phyloP scores from a whole-genome alignment of 23 red algal genomes.

The Gracilaria gracilis region DNA sequence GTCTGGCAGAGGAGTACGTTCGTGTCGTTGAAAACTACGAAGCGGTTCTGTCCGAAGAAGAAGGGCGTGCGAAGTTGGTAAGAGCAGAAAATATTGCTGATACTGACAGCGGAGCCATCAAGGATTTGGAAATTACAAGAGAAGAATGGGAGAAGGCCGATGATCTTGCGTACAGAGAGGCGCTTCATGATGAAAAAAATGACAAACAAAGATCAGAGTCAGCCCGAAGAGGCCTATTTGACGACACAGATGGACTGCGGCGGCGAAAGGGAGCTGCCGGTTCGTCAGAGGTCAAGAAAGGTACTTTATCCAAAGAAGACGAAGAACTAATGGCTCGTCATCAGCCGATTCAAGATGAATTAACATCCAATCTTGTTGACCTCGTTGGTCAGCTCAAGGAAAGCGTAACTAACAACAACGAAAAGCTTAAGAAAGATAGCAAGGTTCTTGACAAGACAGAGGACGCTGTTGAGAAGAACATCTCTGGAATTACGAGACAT shows the following conservation, averaged over 20 bases:
- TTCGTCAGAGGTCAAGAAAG: neutral
- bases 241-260: slow-evolving; percentile 18
- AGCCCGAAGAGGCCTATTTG: slow-evolving; percentile 40
- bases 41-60: slow-evolving; percentile 63
- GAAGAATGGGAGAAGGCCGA: slow-evolving; percentile 61
- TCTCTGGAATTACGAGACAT: slow-evolving; percentile 43
- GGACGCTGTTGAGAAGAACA: slow-evolving; percentile 60
- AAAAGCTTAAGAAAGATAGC: slow-evolving; percentile 67
- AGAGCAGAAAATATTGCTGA: neutral
- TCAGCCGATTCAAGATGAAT: slow-evolving; percentile 73
- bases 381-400: slow-evolving; percentile 72
- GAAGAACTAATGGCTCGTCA: slow-evolving; percentile 69
- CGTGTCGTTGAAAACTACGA: slow-evolving; percentile 62
- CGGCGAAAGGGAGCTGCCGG: slow-evolving; percentile 38
- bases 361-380: slow-evolving; percentile 70
- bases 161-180: slow-evolving; percentile 61
- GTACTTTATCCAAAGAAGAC: slow-evolving; percentile 50
- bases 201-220: neutral
- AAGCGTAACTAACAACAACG: slow-evolving; percentile 60
- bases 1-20: slow-evolving; percentile 74
- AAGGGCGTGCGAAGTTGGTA: slow-evolving; percentile 22
- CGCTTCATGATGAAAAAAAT: slow-evolving; percentile 25
- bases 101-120: slow-evolving; percentile 12
- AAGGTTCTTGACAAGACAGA: slow-evolving; percentile 63
- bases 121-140: neutral